Evolutionary conservation across 2,329 filamentous ascomycete species (phyloP), one percentile per base, ranked within the genome.

Genomic region (Rutstroemia sp.): DNA sequence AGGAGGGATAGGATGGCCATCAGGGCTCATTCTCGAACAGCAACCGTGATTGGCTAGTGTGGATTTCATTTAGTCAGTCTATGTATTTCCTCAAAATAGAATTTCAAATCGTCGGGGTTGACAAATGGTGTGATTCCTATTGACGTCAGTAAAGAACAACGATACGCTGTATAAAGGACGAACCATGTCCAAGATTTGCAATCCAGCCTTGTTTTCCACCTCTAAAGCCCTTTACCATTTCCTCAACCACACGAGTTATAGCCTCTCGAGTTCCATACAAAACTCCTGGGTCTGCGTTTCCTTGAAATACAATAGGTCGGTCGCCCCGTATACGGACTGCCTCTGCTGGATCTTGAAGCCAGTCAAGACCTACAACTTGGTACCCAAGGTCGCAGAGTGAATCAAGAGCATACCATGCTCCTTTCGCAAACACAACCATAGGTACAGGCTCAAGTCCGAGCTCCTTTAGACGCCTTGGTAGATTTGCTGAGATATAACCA

Each of bases 351-450:
- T 94, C 90, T 66, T 96, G 88, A 49, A 95, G 78, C 94, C 94
- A 99, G 74, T 99, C 94, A 63, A 99, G 78, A 5, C 94, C 90
- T 56, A 99, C 88, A 39, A 96, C 90, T 68, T 97, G 83, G 76
- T 97, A 99, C 42, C 91, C 92, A 16, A 92, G 82, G 67, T 91
- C 77, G 75, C 92, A 96, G 19, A 94, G 81, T 34, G 88, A 85
- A 65, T 96, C 89, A 49, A 99, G 79, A 4, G 91, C 90, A 72
- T 95, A 94, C 89, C 94, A 97, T 10, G 94, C 92, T 10, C 94
- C 94, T 77, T 99, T 99, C 38, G 94, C 91, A 72, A 99, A 99
- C 23, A 97, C 91, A 5, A 92, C 95, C 92, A 97, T 96, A 3
- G 94, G 94, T 3, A 99, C 92, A 10, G 77, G 79, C 57, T 92